phyloP scores from a whole-genome alignment of 345 rosid genomes.

The Toxicodendron radicans region DNA sequence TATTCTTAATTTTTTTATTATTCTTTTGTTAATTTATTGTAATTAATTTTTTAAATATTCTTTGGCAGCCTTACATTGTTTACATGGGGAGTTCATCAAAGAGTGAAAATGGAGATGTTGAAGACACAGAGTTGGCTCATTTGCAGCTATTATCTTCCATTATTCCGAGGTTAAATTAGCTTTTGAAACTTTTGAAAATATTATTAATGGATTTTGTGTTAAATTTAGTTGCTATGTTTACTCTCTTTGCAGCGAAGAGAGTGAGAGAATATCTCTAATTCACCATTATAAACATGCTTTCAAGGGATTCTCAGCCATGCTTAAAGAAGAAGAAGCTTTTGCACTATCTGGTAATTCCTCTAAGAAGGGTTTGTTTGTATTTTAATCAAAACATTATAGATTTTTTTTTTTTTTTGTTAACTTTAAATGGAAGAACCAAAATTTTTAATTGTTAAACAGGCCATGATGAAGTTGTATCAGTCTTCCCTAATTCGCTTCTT shows the following conservation, averaged over 20 bases:
- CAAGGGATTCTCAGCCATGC: conserved; percentile 80
- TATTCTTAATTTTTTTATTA: neutral
- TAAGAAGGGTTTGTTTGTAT: no score
- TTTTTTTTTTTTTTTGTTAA: no score
- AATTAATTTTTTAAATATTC: neutral
- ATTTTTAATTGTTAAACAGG: conserved; percentile 29
- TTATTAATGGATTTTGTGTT: no score
- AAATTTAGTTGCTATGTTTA: no score
- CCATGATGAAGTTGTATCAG: conserved; percentile 52
- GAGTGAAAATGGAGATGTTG: conserved; percentile 11
- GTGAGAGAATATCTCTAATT: conserved; percentile 38
- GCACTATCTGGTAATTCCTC: conserved; percentile 44
- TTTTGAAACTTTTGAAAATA: neutral
- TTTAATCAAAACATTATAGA: no score
- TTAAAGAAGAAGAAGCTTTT: conserved; percentile 69
- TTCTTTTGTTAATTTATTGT: no score
- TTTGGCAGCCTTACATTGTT: conserved; percentile 54
- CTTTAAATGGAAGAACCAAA: no score
- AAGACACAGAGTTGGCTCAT: conserved; percentile 36
- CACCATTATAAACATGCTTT: conserved; percentile 67
- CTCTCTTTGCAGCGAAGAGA: conserved; percentile 39
- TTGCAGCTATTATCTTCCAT: conserved; percentile 50
- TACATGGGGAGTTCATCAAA: conserved; percentile 63
- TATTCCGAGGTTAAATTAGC: conserved; percentile 38
- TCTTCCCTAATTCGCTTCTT: conserved; percentile 57